phyloP scores from a whole-genome alignment of 805 yeast genomes.

The Schwanniomyces sp. region DNA sequence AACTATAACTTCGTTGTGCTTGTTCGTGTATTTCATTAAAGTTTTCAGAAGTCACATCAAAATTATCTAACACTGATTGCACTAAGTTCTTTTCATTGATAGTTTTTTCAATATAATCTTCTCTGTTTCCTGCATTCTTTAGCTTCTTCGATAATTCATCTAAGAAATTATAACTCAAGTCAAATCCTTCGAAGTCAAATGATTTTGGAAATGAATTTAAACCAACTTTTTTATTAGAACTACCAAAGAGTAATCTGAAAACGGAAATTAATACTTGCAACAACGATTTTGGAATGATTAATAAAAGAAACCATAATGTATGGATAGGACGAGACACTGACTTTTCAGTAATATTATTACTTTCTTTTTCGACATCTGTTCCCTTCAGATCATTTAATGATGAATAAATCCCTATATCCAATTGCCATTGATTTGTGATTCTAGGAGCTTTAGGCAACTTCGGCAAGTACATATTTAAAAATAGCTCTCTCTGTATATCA shows the following conservation, averaged over 20 bases:
- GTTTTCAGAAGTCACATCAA: slow-evolving; percentile 12
- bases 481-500: slow-evolving; percentile 9
- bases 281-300: slow-evolving; percentile 55
- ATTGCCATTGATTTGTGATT: slow-evolving; percentile 40
- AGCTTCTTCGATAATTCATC: slow-evolving; percentile 1
- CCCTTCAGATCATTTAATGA: slow-evolving; percentile 20
- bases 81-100: not conserved
- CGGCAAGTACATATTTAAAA: slow-evolving; percentile 29
- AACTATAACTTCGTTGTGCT: slow-evolving; percentile 26
- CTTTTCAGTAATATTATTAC: not conserved
- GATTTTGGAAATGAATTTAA: slow-evolving; percentile 19
- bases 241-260: slow-evolving; percentile 23
- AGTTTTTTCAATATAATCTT: not conserved
- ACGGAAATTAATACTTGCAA: slow-evolving; percentile 41
- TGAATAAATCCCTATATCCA: slow-evolving; percentile 40
- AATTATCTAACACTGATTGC: slow-evolving; percentile 5
- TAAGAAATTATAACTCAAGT: slow-evolving; percentile 15
- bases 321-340: slow-evolving; percentile 7
- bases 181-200: slow-evolving; percentile 27
- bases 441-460: slow-evolving; percentile 40
- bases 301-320: slow-evolving; percentile 50
- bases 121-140: not conserved
- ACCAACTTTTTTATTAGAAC: slow-evolving; percentile 5
- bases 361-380: not conserved
- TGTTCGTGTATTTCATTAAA: slow-evolving; percentile 31